Evolutionary conservation across 2,329 filamentous ascomycete species (phyloP), one percentile per base, ranked within the genome.

Genomic region (Raffaelea ambrosiae): DNA sequence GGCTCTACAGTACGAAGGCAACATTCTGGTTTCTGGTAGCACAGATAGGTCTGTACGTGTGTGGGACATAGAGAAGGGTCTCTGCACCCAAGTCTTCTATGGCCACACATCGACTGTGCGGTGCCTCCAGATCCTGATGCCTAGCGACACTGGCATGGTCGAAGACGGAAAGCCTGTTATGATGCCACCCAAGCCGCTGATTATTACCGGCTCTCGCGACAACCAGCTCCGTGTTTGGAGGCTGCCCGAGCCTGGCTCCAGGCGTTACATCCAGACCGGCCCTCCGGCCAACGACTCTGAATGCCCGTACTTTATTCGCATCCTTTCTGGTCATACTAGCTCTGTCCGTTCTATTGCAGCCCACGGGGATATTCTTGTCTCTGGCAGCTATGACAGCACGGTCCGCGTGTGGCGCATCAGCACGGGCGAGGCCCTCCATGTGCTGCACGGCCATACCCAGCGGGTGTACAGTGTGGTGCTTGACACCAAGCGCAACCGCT

Each of bases 41-140:
- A 98, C 93, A 0, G 93, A 98, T 66, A 78, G 93, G 42, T 95
- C 93, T 11, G 93, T 98, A n/a, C 83, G 93, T n/a, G 91, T 98
- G 0, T 98, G 93, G 93, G 91, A 98, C 62, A 96, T 98, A 54
- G 88, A 95, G 60, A 85, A 85, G 58, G 93, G 90, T 1, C 79
- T 86, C 41, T 96, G 91, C 64, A 91, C 90, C 11, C 93, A 98
- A 62, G 84, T 95, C 1, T 98, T 98, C 63, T 90, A 96, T 61
- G 94, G 93, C 1, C 93, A 98, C 62, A 98, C 93, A 10, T 97
- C 91, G 39, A 98, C 93, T 14, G 93, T 98, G 3, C 84, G 93
- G 54, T 98, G 93, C 61, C 71, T 98, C 51, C 90, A 97, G 61
- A 97, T 98, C 48, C 72, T 98, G 40, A 85, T 95, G 75, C 89